Evolutionary conservation across 495 filamentous ascomycete species (phyloP), one percentile per base, ranked within the genome.

Genomic region (Talaromyces trachyspermus): DNA sequence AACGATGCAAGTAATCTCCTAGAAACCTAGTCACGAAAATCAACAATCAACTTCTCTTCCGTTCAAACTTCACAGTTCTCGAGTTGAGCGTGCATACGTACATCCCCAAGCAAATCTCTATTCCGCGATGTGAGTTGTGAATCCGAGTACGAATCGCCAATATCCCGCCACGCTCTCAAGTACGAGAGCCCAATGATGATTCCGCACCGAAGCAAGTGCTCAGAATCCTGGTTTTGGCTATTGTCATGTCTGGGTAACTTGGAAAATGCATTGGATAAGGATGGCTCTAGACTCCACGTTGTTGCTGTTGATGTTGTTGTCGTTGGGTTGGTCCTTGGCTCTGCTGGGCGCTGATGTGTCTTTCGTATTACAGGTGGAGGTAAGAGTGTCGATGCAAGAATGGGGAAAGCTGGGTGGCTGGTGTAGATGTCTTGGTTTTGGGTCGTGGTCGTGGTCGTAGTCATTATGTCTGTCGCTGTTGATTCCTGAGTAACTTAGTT

Each of bases 101-200:
- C 44, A 33, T 46, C 29, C 17, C 44, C 44, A 17, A 46, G 44
- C 20, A 26, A 35, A 46, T 46, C 44, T 33, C 29, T 46, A 35
- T n/a, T 15, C 10, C 15, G 27, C 7, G 6, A n/a, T n/a, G n/a
- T n/a, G n/a, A n/a, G n/a, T n/a, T n/a, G n/a, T n/a, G n/a, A n/a
- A n/a, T n/a, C n/a, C n/a, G n/a, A n/a, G n/a, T n/a, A n/a, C n/a
- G 11, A 26, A 36, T 36, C 18, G 18, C 17, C 33, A 17, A 3
- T n/a, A 35, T 49, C 41, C 56, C 4, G 54, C 56, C 30, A 43
- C 52, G 50, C 35, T 22, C 35, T 55, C 30, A 68, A 47, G 18
- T 54, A 58, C n/a, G 69, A 73, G 46, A 73, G 61, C 0, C 66
- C 68, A 19, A 69, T 60, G 8, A 69, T 57, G 23, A 46, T 46